Base-by-base conservation (phyloP, 495 filamentous ascomycete genomes). In the Neurospora sp. region DNA sequence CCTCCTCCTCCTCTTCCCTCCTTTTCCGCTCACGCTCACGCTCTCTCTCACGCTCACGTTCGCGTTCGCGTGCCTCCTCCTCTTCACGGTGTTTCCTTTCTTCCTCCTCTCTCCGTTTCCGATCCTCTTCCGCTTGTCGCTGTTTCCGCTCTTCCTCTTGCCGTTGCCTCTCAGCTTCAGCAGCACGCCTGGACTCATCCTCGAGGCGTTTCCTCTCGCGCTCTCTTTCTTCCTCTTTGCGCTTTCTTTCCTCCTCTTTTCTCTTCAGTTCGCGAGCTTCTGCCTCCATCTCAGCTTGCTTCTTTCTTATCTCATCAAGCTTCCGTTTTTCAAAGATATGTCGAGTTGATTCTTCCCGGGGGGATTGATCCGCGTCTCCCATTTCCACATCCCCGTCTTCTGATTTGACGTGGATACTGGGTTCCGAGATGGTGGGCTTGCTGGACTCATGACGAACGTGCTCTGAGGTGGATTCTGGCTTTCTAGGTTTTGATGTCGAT, bases 241-340 rank as follows among this genome's bases (percentile, higher is more conserved):
- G 73, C 77, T 75, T 74, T 40, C 78, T 79, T 74, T 82, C 82
- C 44, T 81, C 80, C 70, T 81, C 78, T 75, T 81, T 78, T 17
- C 72, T 70, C 40, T 74, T 77, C 5, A 44, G 35, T 27, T 82
- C 82, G 20, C 83, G 83, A 14, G 76, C 75, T 22, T 76, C 75
- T 68, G 72, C 70, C 68, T 78, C 77, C 10, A 69, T 74, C 39
- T 74, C 80, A 72, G 73, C 83, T 78, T 65, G 79, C 74, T 76
- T 83, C 78, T 74, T 85, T 70, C 84, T 84, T 65, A 84, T 84
- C 70, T 87, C 84, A 8, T 84, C 85, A 53, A 88, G 86, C 38
- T 78, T 81, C 69, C 84, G 80, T 70, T 81, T 83, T 22, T 84
- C 84, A 12, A 71, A 53, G 45, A 84, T 79, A 20, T 80, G 79